Conservation (phyloP, 257 asterid genomes). For the Solanum piurae region DNA sequence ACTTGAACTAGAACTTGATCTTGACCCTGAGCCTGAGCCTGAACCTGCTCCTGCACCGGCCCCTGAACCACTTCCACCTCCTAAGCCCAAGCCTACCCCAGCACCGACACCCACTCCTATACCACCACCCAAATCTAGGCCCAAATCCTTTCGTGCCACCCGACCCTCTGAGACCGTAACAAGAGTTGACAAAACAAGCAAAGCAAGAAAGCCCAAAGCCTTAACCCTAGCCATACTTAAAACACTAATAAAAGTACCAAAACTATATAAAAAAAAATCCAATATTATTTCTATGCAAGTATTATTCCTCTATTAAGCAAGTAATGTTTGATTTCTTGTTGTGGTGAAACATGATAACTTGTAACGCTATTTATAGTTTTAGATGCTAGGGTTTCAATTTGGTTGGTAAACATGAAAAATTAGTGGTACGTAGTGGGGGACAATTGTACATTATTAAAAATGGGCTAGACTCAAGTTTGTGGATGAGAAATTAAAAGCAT, state of each 20-base stretch:
- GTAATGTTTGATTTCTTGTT: neutral
- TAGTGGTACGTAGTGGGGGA: neutral
- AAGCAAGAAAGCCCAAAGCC: slow-evolving; percentile 3
- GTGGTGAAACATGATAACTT: neutral
- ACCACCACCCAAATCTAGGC: slow-evolving; percentile 13
- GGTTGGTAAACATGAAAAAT: neutral
- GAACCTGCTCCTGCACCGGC: slow-evolving; percentile 20
- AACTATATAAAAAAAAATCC: neutral
- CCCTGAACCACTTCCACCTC: slow-evolving; percentile 21
- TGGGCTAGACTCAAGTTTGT: neutral
- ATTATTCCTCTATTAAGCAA: neutral
- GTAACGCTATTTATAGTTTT: neutral
- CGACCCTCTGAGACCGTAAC: slow-evolving; percentile 6
- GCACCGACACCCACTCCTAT: slow-evolving; percentile 19
- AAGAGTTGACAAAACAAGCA: slow-evolving; percentile 8
- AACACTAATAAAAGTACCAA: neutral
- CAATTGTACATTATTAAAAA: neutral
- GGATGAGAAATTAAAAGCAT: neutral
- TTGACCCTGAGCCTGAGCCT: slow-evolving; percentile 2
- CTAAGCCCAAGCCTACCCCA: slow-evolving; percentile 21
- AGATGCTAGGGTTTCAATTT: neutral
- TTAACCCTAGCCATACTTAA: neutral
- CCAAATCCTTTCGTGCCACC: slow-evolving; percentile 22
- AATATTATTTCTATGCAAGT: neutral
- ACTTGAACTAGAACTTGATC: slow-evolving; percentile 16